These are phyloP conservation scores for Dissoconium aciculare DNA, from an alignment of 2,329 filamentous ascomycete species.

Conservation along the genomic window DNA sequence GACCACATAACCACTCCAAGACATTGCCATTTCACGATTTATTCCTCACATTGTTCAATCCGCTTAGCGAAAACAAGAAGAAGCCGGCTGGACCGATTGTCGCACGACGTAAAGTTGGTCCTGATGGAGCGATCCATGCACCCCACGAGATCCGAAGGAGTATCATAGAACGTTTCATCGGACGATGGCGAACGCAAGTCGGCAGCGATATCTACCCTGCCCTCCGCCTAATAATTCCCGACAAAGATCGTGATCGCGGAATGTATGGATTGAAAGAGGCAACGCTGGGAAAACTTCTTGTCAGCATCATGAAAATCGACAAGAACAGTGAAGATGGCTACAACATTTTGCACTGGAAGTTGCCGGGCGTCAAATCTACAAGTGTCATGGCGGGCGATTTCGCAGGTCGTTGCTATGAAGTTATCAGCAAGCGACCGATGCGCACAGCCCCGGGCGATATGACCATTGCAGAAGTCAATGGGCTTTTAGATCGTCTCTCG, in stretches of 20 bases:
- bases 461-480: conserved; percentile 81
- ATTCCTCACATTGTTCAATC: conserved; percentile 66
- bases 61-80: conserved; percentile 63
- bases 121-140: conserved; percentile 34
- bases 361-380: conserved; percentile 54
- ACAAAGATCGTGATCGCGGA: conserved; percentile 79
- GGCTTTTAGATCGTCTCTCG: conserved; percentile 63
- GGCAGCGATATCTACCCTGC: conserved; percentile 89
- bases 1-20: conserved; percentile 63
- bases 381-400: conserved; percentile 74
- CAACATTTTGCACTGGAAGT: conserved; percentile 79
- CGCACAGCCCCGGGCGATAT: conserved; percentile 58
- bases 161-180: conserved; percentile 76
- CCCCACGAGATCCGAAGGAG: conserved; percentile 64
- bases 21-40: conserved; percentile 75
- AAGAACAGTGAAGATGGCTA: conserved; percentile 79
- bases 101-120: conserved; percentile 43
- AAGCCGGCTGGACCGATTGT: conserved; percentile 42
- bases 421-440: conserved; percentile 71
- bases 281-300: conserved; percentile 74
- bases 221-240: conserved; percentile 76
- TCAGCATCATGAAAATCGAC: conserved; percentile 84
- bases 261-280: conserved; percentile 94
- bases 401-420: conserved; percentile 72
- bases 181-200: conserved; percentile 72